Base-by-base conservation (phyloP, 352 stramenopile genomes). In the Globisporangium recalcitrans region DNA sequence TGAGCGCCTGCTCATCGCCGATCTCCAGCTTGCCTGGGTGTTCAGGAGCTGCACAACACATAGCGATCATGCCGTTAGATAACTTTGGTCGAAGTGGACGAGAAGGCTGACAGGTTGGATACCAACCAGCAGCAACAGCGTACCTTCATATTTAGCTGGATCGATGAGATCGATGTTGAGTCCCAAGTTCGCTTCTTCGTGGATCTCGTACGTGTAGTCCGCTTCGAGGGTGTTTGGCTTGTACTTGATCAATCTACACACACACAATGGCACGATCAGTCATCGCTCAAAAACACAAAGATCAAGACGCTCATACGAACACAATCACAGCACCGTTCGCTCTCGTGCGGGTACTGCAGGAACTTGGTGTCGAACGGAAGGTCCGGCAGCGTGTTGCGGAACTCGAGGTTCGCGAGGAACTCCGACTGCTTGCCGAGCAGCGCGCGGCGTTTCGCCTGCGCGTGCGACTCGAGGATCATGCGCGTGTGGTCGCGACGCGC, bases 301-400 rank as follows among this genome's bases (percentile, higher is more conserved):
- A 21, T 10, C 38, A 42, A 19, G 14, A 26, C 4, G 16, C 34
- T n/a, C 48, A 9, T 0, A 24, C 4, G 13, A 38, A 21, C 16
- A 38, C 31, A 21, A 58, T 8, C 3, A 6, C n/a, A 31, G 52
- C 61, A 93, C 77, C 85, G 75, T 63, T 93, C 80, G 55, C 70
- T 62, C 46, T 94, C 85, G 58, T 91, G 80, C 32, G 83, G 83
- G 60, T 94, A 94, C 63, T 88, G 71, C 49, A 94, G 72, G 59
- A 94, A 94, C 70, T 94, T 94, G 58, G 85, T 88, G 56, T 94
- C 85, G 63, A 94, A 94, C 24, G 85, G 85, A 51, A 94, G 63
- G 55, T 94, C 85, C 36, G 85, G 85, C 57, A 94, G 68, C 70
- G 73, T 62, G 58, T 94, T 94, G 47, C 85, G 85, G 65, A 94